A percentile compares a stretch with the other conserved stretches of the same genome.
Conservation (phyloP, 768 basidiomycete species). For the Rhizopogon vesiculosus region DNA sequence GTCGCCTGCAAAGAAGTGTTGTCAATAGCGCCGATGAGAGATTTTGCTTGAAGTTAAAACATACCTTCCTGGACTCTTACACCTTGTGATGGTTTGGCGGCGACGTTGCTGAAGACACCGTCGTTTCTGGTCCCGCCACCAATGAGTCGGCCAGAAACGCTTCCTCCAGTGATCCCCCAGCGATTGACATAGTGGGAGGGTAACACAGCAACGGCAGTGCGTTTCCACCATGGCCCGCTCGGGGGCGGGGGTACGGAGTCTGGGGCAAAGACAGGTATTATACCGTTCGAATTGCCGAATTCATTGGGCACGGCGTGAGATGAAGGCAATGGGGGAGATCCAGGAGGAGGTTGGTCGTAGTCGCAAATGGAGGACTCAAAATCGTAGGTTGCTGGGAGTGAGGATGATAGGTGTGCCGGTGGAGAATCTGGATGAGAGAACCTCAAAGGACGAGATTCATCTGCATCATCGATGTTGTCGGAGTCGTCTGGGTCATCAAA, state of each 20-base stretch:
- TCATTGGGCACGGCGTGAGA: slow-evolving; percentile 63
- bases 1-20: slow-evolving; percentile 44
- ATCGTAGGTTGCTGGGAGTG: slow-evolving; percentile 52
- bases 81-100: slow-evolving; percentile 74
- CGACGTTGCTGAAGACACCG: slow-evolving; percentile 95
- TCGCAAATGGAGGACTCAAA: slow-evolving; percentile 66
- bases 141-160: slow-evolving; percentile 29
- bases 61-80: slow-evolving; percentile 56
- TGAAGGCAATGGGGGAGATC: slow-evolving; percentile 69
- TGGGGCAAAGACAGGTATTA: slow-evolving; percentile 47
- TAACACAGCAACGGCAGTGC: slow-evolving; percentile 51
- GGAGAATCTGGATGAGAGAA: slow-evolving; percentile 22
- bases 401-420: slow-evolving; percentile 12
- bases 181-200: slow-evolving; percentile 47
- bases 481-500: slow-evolving; percentile 80
- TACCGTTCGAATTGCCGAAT: slow-evolving; percentile 72
- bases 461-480: slow-evolving; percentile 36
- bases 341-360: slow-evolving; percentile 80
- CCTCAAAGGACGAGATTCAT: slow-evolving; percentile 48
- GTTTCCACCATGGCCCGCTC: slow-evolving; percentile 50
- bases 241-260: slow-evolving; percentile 17
- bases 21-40: slow-evolving; percentile 1
- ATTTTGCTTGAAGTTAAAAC: slow-evolving; percentile 13
- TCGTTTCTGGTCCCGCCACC: slow-evolving; percentile 76
- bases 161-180: slow-evolving; percentile 40